Conservation (phyloP, 257 asterid genomes). For the Scutellaria baicalensis region DNA sequence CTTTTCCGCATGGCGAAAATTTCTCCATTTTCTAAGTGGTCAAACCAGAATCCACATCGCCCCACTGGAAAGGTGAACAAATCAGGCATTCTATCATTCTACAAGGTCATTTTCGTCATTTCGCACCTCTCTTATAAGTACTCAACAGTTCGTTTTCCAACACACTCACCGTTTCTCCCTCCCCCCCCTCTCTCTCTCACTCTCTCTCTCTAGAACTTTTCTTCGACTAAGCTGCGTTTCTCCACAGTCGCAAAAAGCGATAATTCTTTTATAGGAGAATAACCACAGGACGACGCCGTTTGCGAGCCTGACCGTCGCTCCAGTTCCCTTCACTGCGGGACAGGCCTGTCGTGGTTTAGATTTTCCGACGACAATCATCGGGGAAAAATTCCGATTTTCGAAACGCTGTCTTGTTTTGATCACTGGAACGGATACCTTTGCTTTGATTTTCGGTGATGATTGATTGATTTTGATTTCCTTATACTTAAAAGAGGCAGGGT, state of each 20-base stretch:
- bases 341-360: background rate
- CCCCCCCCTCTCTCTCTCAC: constrained; percentile 14
- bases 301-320: background rate
- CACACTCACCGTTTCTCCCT: constrained; percentile 22
- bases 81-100: constrained; percentile 36
- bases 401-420: constrained; percentile 11
- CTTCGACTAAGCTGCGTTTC: constrained; percentile 30
- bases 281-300: constrained; percentile 21
- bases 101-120: constrained; percentile 43
- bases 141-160: constrained; percentile 43
- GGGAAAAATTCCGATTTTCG: background rate
- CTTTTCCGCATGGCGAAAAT: constrained; percentile 6
- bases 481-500: background rate
- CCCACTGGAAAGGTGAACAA: constrained; percentile 39
- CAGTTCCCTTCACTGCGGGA: background rate
- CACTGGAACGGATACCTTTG: background rate
- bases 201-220: constrained; percentile 19
- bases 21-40: constrained; percentile 35
- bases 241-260: constrained; percentile 23
- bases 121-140: constrained; percentile 9
- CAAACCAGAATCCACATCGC: constrained; percentile 53
- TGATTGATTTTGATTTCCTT: constrained; percentile 30
- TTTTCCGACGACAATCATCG: background rate
- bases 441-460: constrained; percentile 13
- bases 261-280: background rate